Evolutionary conservation across 306 rosid genomes (phyloP).

Genomic region (Cucurbita moschata): DNA sequence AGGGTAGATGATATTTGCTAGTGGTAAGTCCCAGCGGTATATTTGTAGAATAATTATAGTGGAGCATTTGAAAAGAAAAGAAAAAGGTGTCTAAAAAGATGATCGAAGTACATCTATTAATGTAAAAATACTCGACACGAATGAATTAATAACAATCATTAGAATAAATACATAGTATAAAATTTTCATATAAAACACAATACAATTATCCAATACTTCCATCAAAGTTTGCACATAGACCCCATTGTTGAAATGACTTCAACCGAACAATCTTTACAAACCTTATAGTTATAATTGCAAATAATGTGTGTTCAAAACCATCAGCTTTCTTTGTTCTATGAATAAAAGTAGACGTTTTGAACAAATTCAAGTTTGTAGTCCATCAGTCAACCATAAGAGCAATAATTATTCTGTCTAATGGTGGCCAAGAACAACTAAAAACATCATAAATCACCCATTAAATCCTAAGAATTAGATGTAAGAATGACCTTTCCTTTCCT

Average conservation of each 20-base stretch:
- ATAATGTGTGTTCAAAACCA: not conserved
- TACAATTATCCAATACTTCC: not conserved
- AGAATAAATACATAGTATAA: not conserved
- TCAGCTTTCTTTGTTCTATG: not conserved
- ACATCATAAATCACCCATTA: constrained; percentile 9
- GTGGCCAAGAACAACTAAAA: not conserved
- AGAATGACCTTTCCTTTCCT: not conserved
- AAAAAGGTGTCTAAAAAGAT: not conserved
- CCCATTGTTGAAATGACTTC: not conserved
- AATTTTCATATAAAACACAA: not conserved
- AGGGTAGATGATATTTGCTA: too few species aligned
- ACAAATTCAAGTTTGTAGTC: not conserved
- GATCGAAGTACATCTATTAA: too few species aligned
- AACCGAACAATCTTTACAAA: not conserved
- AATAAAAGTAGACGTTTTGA: not conserved
- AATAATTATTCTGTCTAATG: not conserved
- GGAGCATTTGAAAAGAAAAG: not conserved
- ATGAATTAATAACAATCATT: not conserved
- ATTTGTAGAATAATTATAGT: too few species aligned
- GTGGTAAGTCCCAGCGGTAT: too few species aligned
- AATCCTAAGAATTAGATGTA: constrained; percentile 2
- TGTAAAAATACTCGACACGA: not conserved
- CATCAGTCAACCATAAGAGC: not conserved
- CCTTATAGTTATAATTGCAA: not conserved
- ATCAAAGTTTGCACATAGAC: not conserved